Conservation (phyloP, 495 filamentous ascomycete species). For the Pyrenula massariospora region DNA sequence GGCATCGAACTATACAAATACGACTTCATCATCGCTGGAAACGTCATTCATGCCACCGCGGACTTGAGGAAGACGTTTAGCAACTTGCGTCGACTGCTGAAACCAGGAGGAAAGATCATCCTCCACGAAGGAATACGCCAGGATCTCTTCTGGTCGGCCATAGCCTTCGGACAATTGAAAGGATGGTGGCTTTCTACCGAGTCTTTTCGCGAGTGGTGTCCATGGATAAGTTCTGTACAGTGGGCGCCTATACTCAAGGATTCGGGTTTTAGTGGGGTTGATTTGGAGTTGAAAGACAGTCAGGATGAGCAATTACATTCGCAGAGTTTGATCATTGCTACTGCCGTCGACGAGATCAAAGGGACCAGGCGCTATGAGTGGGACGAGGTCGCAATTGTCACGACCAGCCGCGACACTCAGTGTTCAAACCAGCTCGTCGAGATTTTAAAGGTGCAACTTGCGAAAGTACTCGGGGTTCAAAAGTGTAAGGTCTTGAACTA, state of each 20-base stretch:
- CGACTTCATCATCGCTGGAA: slow-evolving; percentile 39
- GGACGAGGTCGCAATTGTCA: background rate
- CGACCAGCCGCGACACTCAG: background rate
- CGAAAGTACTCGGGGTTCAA: background rate
- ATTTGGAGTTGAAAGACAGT: slow-evolving; percentile 18
- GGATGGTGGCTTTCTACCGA: slow-evolving; percentile 41
- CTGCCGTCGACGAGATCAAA: slow-evolving; percentile 4
- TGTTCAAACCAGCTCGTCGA: background rate
- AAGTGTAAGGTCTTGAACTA: background rate
- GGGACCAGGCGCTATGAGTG: slow-evolving; percentile 2
- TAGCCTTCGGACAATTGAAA: slow-evolving; percentile 27
- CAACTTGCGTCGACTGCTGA: slow-evolving; percentile 31
- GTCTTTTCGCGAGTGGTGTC: slow-evolving; percentile 15
- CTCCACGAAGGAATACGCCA: slow-evolving; percentile 31
- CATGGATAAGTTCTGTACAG: slow-evolving; percentile 12
- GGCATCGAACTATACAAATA: slow-evolving; percentile 28
- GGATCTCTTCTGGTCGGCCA: slow-evolving; percentile 16
- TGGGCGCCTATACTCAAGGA: slow-evolving; percentile 12
- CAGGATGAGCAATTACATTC: slow-evolving; percentile 11
- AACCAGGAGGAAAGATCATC: slow-evolving; percentile 40
- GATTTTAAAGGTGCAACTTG: background rate
- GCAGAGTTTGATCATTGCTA: slow-evolving; percentile 18
- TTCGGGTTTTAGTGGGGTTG: slow-evolving; percentile 16
- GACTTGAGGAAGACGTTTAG: slow-evolving; percentile 22
- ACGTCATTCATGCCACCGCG: slow-evolving; percentile 40